Conservation (phyloP, 805 yeast genomes). For the Saccharomycopsis selenospora region DNA sequence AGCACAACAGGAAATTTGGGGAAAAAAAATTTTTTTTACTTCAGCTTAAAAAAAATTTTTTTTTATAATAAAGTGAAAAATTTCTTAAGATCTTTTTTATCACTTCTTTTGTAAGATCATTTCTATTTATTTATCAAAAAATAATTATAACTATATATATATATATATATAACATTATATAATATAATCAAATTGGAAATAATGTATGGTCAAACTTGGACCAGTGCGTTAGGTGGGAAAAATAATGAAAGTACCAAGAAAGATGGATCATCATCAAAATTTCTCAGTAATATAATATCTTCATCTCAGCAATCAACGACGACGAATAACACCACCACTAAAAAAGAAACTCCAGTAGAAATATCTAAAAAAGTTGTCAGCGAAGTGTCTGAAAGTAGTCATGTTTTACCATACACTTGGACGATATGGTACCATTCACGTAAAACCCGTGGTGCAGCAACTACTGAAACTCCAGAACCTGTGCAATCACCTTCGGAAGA, state of each 20-base stretch:
- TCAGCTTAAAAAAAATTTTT: too few species aligned
- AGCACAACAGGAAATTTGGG: too few species aligned
- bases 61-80: too few species aligned
- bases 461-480: background rate
- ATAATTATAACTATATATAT: too few species aligned
- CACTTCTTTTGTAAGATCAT: too few species aligned
- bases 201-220: constrained; percentile 1
- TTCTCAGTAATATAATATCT: background rate
- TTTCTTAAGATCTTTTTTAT: too few species aligned
- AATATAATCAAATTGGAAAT: too few species aligned
- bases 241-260: background rate
- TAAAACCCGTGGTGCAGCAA: constrained; percentile 4
- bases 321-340: background rate
- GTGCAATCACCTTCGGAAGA: background rate
- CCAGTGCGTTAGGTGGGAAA: background rate
- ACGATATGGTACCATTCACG: constrained; percentile 17
- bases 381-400: constrained; percentile 6
- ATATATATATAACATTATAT: too few species aligned
- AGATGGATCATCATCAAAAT: background rate
- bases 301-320: background rate
- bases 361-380: constrained; percentile 1
- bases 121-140: too few species aligned
- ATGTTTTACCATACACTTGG: constrained; percentile 19
- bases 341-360: constrained; percentile 6
- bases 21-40: too few species aligned